Evolutionary conservation across 768 basidiomycete genomes (phyloP), one percentile per base, ranked within the genome.

Genomic region (Leccinum pellstonianum): DNA sequence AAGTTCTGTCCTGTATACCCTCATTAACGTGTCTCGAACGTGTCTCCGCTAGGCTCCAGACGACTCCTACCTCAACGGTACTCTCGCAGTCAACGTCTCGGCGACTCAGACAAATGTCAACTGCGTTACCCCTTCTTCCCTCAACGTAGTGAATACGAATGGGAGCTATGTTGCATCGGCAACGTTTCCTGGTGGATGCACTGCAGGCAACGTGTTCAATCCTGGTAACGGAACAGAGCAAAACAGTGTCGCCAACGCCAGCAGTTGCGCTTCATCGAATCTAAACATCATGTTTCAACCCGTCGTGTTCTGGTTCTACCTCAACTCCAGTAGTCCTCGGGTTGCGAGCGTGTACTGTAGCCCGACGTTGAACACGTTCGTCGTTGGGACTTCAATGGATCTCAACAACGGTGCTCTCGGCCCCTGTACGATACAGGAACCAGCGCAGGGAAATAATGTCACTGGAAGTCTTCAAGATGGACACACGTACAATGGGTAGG

Each of bases 251-350:
- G 53, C 72, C 19, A 76, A 78, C 2, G 63, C 76, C 9, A 62
- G 74, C 54, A 72, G 75, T 64, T 70, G 76, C 59, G 59, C 65
- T 52, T 35, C 59, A 62, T 47, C 69, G 5, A 65, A 73, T 35
- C 58, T 78, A 31, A 64, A 75, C 38, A 72, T 79, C 31, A 62
- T 65, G 23, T 78, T 79, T 59, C 80, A 77, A 37, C 85, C 87
- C 8, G 84, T 88, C 47, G 79, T 88, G 74, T 90, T 88, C 65
- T 90, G 87, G 86, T 87, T 70, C 68, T 87, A 78, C 68, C 75
- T 81, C 31, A 68, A 76, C 48, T 64, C 67, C 52, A 64, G 70
- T 17, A 73, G 61, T 23, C 68, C 74, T 12, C 75, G 83, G 59
- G 81, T 78, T 1, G 75, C 77, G 55, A 78, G 78, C 3, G 77